These are phyloP conservation scores for Bidens hawaiensis DNA, from an alignment of 140 eudicot genomes.

Conservation along the genomic window DNA sequence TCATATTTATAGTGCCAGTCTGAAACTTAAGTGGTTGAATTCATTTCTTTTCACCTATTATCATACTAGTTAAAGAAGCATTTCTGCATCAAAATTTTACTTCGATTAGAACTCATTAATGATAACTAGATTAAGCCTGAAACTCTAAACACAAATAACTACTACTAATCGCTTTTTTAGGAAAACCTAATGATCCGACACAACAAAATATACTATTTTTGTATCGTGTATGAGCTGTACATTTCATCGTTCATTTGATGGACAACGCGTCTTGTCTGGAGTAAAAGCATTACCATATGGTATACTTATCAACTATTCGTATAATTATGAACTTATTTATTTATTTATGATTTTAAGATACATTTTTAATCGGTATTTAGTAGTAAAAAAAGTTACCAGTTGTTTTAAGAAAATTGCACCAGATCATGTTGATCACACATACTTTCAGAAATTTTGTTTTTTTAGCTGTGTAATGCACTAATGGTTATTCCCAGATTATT, in stretches of 20 bases:
- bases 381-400: too few species aligned
- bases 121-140: constrained; percentile 3
- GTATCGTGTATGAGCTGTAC: constrained; percentile 6
- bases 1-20: constrained; percentile 19
- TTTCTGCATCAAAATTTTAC: constrained; percentile 26
- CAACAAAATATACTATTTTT: constrained; percentile 5
- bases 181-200: background rate
- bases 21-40: background rate
- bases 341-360: background rate
- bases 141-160: constrained; percentile 5
- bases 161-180: background rate
- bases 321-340: too few species aligned
- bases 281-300: too few species aligned
- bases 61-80: constrained; percentile 8
- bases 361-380: background rate
- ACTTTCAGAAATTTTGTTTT: too few species aligned
- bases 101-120: constrained; percentile 23
- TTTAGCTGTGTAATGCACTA: too few species aligned
- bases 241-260: background rate
- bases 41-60: constrained; percentile 12
- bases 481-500: too few species aligned
- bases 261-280: background rate
- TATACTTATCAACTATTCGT: too few species aligned
- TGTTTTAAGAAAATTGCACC: too few species aligned
- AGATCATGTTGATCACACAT: too few species aligned